Evolutionary conservation across 2,329 filamentous ascomycete species (phyloP).

Genomic region (Nigrograna mackinnonii): DNA sequence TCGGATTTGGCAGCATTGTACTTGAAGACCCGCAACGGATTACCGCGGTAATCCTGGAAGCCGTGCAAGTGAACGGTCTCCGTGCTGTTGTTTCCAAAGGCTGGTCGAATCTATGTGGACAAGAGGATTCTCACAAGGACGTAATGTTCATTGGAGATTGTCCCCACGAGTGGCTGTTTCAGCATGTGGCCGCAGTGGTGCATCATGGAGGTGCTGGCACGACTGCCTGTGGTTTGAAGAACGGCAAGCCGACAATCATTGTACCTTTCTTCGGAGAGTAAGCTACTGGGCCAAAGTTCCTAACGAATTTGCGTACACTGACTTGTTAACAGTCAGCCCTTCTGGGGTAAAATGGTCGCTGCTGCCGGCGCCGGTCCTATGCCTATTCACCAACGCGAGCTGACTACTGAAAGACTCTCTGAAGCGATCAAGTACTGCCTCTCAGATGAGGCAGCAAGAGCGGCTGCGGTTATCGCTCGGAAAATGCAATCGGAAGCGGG

Average conservation of each 20-base stretch:
- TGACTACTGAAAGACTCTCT: conserved; percentile 49
- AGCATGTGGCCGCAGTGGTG: conserved; percentile 75
- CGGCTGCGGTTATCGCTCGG: conserved; percentile 22
- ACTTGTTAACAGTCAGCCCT: conserved; percentile 44
- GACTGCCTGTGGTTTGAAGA: conserved; percentile 57
- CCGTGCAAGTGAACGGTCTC: conserved; percentile 46
- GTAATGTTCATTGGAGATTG: conserved; percentile 81
- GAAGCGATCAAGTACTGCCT: conserved; percentile 52
- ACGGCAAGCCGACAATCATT: conserved; percentile 55
- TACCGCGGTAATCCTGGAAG: conserved; percentile 69
- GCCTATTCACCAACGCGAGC: conserved; percentile 51
- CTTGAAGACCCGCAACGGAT: conserved; percentile 28
- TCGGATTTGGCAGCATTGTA: conserved; percentile 37
- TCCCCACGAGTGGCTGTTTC: conserved; percentile 85
- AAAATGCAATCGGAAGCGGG: conserved; percentile 30
- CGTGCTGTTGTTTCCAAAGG: conserved; percentile 57
- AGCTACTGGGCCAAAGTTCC: conserved; percentile 53
- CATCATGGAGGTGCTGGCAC: conserved; percentile 77
- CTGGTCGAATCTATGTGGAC: conserved; percentile 30
- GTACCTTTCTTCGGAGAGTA: conserved; percentile 67
- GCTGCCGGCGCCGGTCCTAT: conserved; percentile 54
- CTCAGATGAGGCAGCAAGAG: conserved; percentile 29
- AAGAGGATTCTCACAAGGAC: conserved; percentile 65
- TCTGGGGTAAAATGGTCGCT: conserved; percentile 59
- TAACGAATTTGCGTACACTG: not conserved